Conservation (phyloP, 371 early-diverging fungal genomes). For the Mucor indicus region DNA sequence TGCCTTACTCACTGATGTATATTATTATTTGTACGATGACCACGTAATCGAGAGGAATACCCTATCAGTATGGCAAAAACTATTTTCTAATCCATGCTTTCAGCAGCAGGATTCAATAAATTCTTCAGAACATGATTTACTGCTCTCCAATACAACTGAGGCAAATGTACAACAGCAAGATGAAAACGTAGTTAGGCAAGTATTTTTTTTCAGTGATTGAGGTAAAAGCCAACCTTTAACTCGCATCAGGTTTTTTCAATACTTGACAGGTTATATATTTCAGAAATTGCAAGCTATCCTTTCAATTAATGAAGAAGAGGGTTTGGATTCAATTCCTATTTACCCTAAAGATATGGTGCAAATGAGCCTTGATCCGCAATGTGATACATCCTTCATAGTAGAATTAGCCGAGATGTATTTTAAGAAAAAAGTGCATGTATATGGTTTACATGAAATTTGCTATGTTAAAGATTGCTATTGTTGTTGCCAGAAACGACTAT, state of each 20-base stretch:
- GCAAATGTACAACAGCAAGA: neutral
- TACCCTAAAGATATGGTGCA: slow-evolving; percentile 40
- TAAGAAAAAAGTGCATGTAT: slow-evolving; percentile 27
- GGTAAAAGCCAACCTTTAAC: no score
- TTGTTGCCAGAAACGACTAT: neutral
- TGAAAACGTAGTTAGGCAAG: no score
- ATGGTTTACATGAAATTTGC: slow-evolving; percentile 11
- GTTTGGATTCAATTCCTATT: slow-evolving; percentile 12
- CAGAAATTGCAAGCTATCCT: slow-evolving; percentile 26
- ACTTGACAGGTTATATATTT: slow-evolving; percentile 30
- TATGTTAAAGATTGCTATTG: slow-evolving; percentile 1
- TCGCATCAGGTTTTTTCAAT: slow-evolving; percentile 48
- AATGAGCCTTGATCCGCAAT: slow-evolving; percentile 43
- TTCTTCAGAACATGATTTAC: no score
- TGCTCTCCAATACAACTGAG: no score
- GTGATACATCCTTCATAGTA: slow-evolving; percentile 37
- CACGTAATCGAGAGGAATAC: no score
- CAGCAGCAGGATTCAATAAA: no score
- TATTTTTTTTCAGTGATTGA: no score
- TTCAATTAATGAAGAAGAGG: slow-evolving; percentile 21
- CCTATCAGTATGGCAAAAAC: no score
- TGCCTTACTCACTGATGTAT: no score
- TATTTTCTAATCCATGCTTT: no score
- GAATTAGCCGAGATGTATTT: slow-evolving; percentile 45
- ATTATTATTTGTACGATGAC: no score